Percentiles rank a stretch among this genome's conserved stretches.
Conservation (phyloP, 2,329 filamentous ascomycete species). For the Fusarium irregulare region DNA sequence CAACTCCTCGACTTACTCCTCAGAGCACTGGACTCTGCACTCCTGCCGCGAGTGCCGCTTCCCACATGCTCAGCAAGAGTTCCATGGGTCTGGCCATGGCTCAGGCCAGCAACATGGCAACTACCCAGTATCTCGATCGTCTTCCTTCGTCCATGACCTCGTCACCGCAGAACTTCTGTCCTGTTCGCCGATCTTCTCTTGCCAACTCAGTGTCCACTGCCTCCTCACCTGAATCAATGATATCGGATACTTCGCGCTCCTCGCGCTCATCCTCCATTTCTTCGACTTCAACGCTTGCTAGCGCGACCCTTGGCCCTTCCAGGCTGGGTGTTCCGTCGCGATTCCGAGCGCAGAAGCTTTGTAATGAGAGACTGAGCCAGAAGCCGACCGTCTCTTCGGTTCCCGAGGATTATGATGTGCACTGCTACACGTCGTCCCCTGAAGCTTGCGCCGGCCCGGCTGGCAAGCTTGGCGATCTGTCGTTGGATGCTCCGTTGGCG, state of each 20-base stretch:
- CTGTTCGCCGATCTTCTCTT: conserved; percentile 69
- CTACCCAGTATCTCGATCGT: conserved; percentile 64
- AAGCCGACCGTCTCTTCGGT: conserved; percentile 67
- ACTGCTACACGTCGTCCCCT: conserved; percentile 64
- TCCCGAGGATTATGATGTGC: conserved; percentile 66
- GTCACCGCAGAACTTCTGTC: conserved; percentile 63
- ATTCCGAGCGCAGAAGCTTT: conserved; percentile 70
- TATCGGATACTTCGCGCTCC: conserved; percentile 70
- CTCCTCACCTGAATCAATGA: conserved; percentile 75
- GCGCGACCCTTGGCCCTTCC: conserved; percentile 66
- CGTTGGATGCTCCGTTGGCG: conserved; percentile 60
- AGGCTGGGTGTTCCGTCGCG: conserved; percentile 69
- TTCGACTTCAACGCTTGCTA: conserved; percentile 69
- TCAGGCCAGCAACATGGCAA: conserved; percentile 60
- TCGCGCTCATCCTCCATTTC: conserved; percentile 75
- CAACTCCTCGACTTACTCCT: conserved; percentile 69
- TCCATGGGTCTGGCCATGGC: conserved; percentile 71
- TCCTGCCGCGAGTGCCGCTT: conserved; percentile 68
- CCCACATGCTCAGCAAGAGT: conserved; percentile 60
- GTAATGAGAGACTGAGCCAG: conserved; percentile 65
- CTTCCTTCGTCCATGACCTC: conserved; percentile 61
- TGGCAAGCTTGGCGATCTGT: conserved; percentile 63
- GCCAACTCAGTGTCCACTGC: conserved; percentile 71
- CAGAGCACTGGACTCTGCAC: conserved; percentile 67
- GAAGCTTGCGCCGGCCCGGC: conserved; percentile 67